Base-by-base conservation (phyloP, 1,284 basidiomycete species). In the Rugosomyces carneus region DNA sequence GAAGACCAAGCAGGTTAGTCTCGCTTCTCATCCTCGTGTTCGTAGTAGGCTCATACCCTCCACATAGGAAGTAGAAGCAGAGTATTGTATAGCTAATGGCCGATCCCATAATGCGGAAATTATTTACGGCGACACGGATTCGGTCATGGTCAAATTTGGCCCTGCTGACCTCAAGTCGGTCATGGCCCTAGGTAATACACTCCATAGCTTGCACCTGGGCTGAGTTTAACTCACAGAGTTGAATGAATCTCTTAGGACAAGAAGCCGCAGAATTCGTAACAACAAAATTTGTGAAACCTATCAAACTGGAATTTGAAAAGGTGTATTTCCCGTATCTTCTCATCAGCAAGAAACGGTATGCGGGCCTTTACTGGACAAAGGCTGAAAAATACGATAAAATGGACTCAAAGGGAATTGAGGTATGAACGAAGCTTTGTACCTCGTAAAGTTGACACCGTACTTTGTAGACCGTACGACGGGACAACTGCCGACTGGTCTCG, bases 401-500 rank as follows among this genome's bases (percentile, higher is more conserved):
- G 94, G 93, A 98, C 58, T 87, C 94, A 1, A 98, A 98, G 67
- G 93, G 93, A 57, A 97, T 98, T 50, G 93, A 98, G 78, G 93
- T 93, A 49, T 23, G 80, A 59, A 41, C 5, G 8, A 26, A 34
- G 27, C 10, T 11, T 34, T 23, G 35, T 47, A 20, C 42, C 13
- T 43, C n/a, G 49, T 5, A 1, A 10, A 34, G 19, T 37, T 43
- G 2, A 48, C 32, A 36, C 24, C 40, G 6, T 11, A 34, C 48
- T 11, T 20, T 19, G 6, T 51, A 96, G 93, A 97, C 93, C 41
- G 93, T 97, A 42, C 85, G 94, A 53, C 78, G 93, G 64, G 93
- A 98, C 60, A 97, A 98, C 60, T 98, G 94, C 63, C 84, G 93
- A 18, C 76, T 97, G 6, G 93, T 97, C 11, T 92, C 90, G 2